These are phyloP conservation scores for Trypanosoma avium DNA, from an alignment of 208 protist species.

Conservation along the genomic window DNA sequence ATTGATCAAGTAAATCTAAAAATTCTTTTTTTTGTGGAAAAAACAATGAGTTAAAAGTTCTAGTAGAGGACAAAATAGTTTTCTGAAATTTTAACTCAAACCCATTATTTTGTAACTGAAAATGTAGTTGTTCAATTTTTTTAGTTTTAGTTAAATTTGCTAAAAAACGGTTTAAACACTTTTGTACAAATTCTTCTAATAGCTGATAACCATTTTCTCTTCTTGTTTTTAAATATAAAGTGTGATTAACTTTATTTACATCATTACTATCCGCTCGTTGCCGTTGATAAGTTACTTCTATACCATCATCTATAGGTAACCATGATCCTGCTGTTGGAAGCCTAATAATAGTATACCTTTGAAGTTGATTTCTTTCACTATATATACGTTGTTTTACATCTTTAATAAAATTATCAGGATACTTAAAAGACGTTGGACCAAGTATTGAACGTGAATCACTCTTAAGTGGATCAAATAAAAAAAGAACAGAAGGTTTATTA, in stretches of 20 bases:
- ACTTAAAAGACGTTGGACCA: conserved; percentile 20
- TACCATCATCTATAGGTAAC: conserved; percentile 33
- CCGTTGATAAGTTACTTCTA: conserved; percentile 54
- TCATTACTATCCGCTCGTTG: conserved; percentile 19
- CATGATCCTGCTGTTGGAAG: conserved; percentile 44
- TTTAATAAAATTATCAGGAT: not conserved
- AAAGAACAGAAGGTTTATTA: conserved; percentile 46
- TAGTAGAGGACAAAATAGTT: conserved; percentile 42
- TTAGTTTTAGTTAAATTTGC: conserved; percentile 27
- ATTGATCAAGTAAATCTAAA: conserved; percentile 74
- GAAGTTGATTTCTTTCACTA: conserved; percentile 17
- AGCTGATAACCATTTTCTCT: conserved; percentile 25
- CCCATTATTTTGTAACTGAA: conserved; percentile 33
- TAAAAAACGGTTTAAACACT: conserved; percentile 39
- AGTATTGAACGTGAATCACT: conserved; percentile 24
- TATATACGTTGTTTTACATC: conserved; percentile 9
- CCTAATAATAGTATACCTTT: conserved; percentile 38
- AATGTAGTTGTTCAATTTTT: conserved; percentile 26
- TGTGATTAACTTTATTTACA: conserved; percentile 31
- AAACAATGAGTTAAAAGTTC: conserved; percentile 83
- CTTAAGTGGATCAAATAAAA: conserved; percentile 62
- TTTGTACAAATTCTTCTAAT: conserved; percentile 45
- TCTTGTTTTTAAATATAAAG: conserved; percentile 32
- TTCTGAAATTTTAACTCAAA: conserved; percentile 43
- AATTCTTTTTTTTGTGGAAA: conserved; percentile 71